Evolutionary conservation across 768 basidiomycete species (phyloP).

Genomic region (Termitomyces heimii): DNA sequence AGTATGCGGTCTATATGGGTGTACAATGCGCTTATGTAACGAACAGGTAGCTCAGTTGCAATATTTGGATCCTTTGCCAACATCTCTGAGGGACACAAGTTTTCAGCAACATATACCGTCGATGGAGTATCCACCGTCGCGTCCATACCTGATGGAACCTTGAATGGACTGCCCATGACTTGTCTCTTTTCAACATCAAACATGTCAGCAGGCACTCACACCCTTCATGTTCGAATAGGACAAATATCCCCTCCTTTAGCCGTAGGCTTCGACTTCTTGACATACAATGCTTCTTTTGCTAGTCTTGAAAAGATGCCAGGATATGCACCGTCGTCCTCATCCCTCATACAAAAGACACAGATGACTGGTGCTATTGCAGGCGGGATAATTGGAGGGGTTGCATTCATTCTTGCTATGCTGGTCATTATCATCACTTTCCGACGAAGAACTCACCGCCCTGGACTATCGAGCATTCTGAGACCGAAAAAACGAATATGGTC

Average conservation of each 20-base stretch:
- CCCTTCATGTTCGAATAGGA: constrained; percentile 29
- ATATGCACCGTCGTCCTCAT: constrained; percentile 1
- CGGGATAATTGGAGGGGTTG: constrained; percentile 13
- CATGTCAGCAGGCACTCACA: constrained; percentile 28
- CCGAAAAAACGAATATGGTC: neutral
- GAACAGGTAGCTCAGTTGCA: constrained; percentile 29
- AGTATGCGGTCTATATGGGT: neutral
- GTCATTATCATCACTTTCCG: neutral
- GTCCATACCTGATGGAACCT: constrained; percentile 21
- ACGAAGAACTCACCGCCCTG: neutral
- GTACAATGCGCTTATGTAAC: constrained; percentile 2
- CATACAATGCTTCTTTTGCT: constrained; percentile 30
- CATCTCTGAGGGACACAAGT: constrained; percentile 22
- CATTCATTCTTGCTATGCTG: neutral
- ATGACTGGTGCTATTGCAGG: constrained; percentile 11
- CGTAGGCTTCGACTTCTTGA: constrained; percentile 33
- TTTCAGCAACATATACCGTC: constrained; percentile 29
- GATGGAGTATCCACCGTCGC: constrained; percentile 25
- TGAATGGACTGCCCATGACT: constrained; percentile 27
- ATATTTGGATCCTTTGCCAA: constrained; percentile 29
- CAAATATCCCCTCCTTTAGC: constrained; percentile 24
- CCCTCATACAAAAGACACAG: neutral
- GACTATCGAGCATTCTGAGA: neutral
- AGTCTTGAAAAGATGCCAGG: constrained; percentile 17
- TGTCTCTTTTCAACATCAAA: constrained; percentile 26